These are phyloP conservation scores for Terfezia claveryi DNA, from an alignment of 495 filamentous ascomycete genomes.

Conservation along the genomic window DNA sequence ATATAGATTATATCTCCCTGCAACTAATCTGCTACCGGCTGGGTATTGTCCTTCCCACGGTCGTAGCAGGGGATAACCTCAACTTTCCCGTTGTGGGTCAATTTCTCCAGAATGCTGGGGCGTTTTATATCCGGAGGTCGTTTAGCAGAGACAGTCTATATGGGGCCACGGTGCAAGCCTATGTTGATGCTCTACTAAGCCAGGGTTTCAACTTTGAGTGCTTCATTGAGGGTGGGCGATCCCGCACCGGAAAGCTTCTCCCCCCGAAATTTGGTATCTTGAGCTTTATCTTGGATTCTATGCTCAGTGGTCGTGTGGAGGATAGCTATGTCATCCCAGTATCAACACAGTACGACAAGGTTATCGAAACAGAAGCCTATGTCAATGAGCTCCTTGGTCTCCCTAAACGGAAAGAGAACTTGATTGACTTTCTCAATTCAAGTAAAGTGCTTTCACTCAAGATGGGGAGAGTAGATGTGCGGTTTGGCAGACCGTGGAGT, in stretches of 20 bases:
- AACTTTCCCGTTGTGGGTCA: conserved; percentile 78
- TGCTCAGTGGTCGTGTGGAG: conserved; percentile 67
- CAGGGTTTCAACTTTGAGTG: conserved; percentile 88
- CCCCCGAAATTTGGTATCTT: conserved; percentile 93
- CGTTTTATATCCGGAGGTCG: conserved; percentile 86
- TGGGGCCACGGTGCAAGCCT: conserved; percentile 72
- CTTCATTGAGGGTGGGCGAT: conserved; percentile 87
- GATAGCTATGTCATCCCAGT: conserved; percentile 88
- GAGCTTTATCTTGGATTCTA: conserved; percentile 71
- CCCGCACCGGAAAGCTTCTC: conserved; percentile 78
- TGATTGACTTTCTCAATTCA: conserved; percentile 66
- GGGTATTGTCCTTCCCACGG: conserved; percentile 69
- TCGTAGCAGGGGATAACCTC: conserved; percentile 87
- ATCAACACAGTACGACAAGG: conserved; percentile 94
- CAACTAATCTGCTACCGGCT: conserved; percentile 89
- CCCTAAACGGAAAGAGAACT: conserved; percentile 83
- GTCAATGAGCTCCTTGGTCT: conserved; percentile 82
- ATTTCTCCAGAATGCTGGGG: conserved; percentile 84
- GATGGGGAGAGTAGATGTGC: conserved; percentile 77
- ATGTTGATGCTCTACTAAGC: conserved; percentile 79
- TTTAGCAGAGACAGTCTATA: conserved; percentile 89
- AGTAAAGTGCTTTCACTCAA: conserved; percentile 76
- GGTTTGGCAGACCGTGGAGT: conserved; percentile 92
- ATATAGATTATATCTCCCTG: conserved; percentile 85
- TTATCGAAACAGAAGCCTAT: conserved; percentile 92